Conservation (phyloP, 352 stramenopile species). For the Phytophthora syringae region DNA sequence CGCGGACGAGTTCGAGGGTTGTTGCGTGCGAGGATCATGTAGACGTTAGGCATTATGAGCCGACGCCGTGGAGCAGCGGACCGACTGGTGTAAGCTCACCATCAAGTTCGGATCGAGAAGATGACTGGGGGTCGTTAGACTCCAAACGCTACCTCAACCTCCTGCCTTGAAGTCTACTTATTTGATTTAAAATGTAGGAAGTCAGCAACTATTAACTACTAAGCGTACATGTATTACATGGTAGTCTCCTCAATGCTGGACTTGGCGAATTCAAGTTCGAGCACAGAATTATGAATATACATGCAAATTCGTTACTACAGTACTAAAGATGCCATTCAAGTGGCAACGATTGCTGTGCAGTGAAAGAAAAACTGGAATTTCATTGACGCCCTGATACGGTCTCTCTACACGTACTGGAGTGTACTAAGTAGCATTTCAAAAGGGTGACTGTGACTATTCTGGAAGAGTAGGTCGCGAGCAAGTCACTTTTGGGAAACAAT, state of each 20-base stretch:
- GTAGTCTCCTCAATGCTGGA: no score
- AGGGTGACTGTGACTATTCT: no score
- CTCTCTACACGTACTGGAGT: no score
- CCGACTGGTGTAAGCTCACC: conserved; percentile 24
- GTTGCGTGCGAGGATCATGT: conserved; percentile 34
- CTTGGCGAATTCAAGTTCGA: neutral
- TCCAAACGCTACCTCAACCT: conserved; percentile 31
- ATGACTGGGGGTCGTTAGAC: conserved; percentile 27
- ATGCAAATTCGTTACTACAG: neutral
- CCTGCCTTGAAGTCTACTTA: conserved; percentile 18
- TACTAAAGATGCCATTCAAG: no score
- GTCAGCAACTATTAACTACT: neutral
- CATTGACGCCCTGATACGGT: no score
- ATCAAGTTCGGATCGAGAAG: conserved; percentile 18
- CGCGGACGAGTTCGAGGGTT: conserved; percentile 15
- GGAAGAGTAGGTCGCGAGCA: no score
- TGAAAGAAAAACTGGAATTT: no score
- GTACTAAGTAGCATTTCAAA: no score
- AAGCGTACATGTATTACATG: no score
- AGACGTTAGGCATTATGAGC: conserved; percentile 6
- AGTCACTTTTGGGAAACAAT: no score
- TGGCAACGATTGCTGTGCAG: no score
- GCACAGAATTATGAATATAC: neutral
- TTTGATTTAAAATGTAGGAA: neutral
- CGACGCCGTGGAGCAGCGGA: conserved; percentile 24